Conservation (phyloP, 768 basidiomycete genomes). For the Tephrocybe sp. region DNA sequence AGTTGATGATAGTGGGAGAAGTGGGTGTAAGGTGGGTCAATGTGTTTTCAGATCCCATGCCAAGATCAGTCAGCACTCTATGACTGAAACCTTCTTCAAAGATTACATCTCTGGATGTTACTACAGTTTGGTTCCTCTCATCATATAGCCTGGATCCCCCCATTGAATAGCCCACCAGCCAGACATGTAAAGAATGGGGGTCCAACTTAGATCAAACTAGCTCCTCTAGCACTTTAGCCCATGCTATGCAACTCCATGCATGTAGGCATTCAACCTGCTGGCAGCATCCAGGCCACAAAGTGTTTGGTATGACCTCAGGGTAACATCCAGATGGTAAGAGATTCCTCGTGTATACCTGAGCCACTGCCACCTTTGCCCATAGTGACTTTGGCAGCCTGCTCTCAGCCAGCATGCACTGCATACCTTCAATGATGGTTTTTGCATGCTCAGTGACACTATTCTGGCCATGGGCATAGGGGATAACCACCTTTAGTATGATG, state of each 20-base stretch:
- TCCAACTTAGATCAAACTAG: neutral
- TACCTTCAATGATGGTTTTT: neutral
- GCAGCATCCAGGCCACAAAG: neutral
- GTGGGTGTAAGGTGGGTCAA: too few species aligned
- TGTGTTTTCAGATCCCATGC: neutral
- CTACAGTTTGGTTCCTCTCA: neutral
- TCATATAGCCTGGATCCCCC: neutral
- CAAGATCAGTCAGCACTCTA: neutral
- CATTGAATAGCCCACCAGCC: neutral
- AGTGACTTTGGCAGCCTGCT: neutral
- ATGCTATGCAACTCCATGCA: too few species aligned
- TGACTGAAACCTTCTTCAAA: neutral
- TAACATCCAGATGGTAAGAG: neutral
- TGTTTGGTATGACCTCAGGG: slow-evolving; percentile 8
- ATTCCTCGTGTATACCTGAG: neutral
- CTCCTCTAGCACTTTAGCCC: neutral
- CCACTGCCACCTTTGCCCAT: neutral
- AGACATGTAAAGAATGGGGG: neutral
- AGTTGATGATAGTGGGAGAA: too few species aligned
- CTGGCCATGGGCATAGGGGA: neutral
- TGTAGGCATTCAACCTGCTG: neutral
- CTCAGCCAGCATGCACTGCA: neutral
- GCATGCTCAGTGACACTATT: neutral
- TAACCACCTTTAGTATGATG: neutral
- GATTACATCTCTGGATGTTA: neutral